Evolutionary conservation across 305 asterid species (phyloP), one percentile per base, ranked within the genome.

Genomic region (Plantago coronopus): DNA sequence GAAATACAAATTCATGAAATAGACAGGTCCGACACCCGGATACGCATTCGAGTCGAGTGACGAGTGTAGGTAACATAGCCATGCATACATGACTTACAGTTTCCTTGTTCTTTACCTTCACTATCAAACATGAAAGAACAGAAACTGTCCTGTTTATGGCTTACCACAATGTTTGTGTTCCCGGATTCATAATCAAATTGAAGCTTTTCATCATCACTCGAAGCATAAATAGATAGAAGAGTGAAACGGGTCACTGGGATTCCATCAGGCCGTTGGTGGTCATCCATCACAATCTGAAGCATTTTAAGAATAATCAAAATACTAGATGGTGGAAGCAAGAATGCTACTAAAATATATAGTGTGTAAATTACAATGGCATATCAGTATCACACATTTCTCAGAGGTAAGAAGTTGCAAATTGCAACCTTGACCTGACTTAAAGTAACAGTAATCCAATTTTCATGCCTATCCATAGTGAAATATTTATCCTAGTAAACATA

Each of bases 141-240:
- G 48, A 40, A 17, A 13, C 60, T 53, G 37, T 34, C 60, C 63
- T 64, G 56, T 82, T 68, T 78, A 87, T 64, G 66, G 55, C 81
- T 74, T 82, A 89, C 99, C 88, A 81, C 77, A 70, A 93, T 81
- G 69, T 77, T 93, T 40, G 91, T 81, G 86, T 89, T 89, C 73
- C 98, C 97, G 38, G 96, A 87, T 82, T 89, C 98, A 76, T 93
- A 93, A 73, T 93, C 97, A 69, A 93, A 93, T 74, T 83, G 96
- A 73, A 93, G 96, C 78, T 81, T 87, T 81, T 89, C 97, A 62
- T 89, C 94, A 70, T 93, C 97, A 58, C 83, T 78, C 71, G 78
- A 68, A 65, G 95, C 91, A 78, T 89, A 86, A 37, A 93, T 83
- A 19, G 97, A 93, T 57, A 79, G 88, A 59, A 89, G 97, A 55